phyloP scores from a whole-genome alignment of 2,329 filamentous ascomycete genomes.

The Aureobasidium sp. region DNA sequence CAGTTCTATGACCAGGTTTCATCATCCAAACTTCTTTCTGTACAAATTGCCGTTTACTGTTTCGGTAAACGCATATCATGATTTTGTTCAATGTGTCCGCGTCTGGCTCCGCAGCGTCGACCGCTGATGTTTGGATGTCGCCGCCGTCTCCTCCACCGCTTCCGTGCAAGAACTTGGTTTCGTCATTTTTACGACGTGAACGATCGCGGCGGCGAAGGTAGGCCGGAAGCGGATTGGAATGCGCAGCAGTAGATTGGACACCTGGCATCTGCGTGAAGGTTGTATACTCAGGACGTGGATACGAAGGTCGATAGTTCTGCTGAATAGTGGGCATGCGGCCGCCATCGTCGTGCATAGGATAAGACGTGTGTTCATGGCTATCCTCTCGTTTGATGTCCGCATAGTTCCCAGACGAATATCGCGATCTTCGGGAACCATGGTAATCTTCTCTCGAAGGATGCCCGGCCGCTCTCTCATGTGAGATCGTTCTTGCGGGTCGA shows the following conservation, averaged over 20 bases:
- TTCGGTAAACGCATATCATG: background rate
- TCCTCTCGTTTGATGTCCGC: background rate
- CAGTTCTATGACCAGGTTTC: background rate
- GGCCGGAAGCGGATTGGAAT: background rate
- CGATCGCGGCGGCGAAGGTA: background rate
- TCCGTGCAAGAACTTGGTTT: background rate
- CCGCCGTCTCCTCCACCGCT: background rate
- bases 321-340: background rate
- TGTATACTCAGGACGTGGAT: background rate
- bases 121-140: background rate
- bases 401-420: background rate
- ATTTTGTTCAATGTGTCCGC: background rate
- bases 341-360: background rate
- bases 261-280: background rate
- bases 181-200: background rate
- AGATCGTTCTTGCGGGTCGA: background rate
- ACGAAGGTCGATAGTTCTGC: background rate
- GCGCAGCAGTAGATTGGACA: background rate
- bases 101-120: background rate
- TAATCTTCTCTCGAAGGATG: background rate
- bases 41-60: slow-evolving; percentile 1
- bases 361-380: background rate
- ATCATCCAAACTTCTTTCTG: background rate
- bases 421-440: too few species aligned
- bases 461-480: background rate